phyloP scores from a whole-genome alignment of 768 basidiomycete species.

The Lactifluus rugatus region DNA sequence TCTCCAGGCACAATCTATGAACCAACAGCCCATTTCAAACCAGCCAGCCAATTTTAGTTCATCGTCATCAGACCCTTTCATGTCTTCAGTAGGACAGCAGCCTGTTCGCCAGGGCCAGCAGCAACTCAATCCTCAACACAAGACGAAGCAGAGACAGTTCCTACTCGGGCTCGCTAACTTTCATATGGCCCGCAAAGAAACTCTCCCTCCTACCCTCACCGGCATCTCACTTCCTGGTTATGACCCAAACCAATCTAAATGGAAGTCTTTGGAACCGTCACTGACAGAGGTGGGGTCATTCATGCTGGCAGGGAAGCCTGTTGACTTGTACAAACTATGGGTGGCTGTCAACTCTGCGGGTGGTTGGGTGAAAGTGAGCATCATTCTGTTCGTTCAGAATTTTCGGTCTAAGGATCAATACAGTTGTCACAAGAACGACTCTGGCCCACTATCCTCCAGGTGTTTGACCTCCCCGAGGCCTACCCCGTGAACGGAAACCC shows the following conservation, averaged over 20 bases:
- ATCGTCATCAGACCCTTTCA: slow-evolving; percentile 17
- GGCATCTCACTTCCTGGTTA: slow-evolving; percentile 48
- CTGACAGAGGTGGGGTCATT: slow-evolving; percentile 49
- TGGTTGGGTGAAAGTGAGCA: slow-evolving; percentile 49
- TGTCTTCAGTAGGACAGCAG: slow-evolving; percentile 29
- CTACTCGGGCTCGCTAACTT: slow-evolving; percentile 48
- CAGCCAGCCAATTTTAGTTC: slow-evolving; percentile 8
- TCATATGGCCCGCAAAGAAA: slow-evolving; percentile 47
- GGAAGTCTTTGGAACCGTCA: slow-evolving; percentile 57
- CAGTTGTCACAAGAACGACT: slow-evolving; percentile 17
- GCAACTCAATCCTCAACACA: slow-evolving; percentile 28
- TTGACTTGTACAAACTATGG: slow-evolving; percentile 73
- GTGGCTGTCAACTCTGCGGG: slow-evolving; percentile 48
- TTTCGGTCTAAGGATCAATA: neutral
- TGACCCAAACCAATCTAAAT: slow-evolving; percentile 53
- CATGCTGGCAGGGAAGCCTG: slow-evolving; percentile 61
- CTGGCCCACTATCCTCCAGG: slow-evolving; percentile 28
- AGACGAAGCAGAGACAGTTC: slow-evolving; percentile 52
- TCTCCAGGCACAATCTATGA: slow-evolving; percentile 29
- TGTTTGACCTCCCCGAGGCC: slow-evolving; percentile 32
- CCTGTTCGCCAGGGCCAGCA: slow-evolving; percentile 26
- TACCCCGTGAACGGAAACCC: slow-evolving; percentile 29
- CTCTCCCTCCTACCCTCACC: slow-evolving; percentile 67
- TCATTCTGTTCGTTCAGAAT: slow-evolving; percentile 1
- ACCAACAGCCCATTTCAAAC: slow-evolving; percentile 29